These are phyloP conservation scores for Pachysandra terminalis DNA, from an alignment of 164 flowering plant genomes.

Conservation along the genomic window DNA sequence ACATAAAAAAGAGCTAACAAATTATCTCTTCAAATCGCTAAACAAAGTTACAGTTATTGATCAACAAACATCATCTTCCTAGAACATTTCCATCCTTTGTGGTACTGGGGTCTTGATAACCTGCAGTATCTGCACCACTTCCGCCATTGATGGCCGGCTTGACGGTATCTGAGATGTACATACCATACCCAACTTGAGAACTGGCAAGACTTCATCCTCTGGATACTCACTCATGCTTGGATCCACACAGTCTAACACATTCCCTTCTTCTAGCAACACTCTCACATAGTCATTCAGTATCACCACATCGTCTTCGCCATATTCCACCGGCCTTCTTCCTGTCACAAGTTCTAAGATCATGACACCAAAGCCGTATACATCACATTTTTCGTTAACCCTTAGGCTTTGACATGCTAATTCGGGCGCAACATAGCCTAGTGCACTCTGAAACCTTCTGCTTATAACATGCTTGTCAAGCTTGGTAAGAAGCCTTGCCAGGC, in stretches of 20 bases:
- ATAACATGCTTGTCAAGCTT: slow-evolving; percentile 64
- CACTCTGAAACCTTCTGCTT: slow-evolving; percentile 67
- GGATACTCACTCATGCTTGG: slow-evolving; percentile 57
- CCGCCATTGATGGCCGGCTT: slow-evolving; percentile 91
- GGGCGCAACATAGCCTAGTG: slow-evolving; percentile 88
- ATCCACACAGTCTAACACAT: slow-evolving; percentile 77
- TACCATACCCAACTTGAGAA: slow-evolving; percentile 82
- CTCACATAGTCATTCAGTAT: slow-evolving; percentile 71
- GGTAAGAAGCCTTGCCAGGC: slow-evolving; percentile 69
- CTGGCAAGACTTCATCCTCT: slow-evolving; percentile 87
- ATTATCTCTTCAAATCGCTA: not conserved
- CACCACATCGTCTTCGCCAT: slow-evolving; percentile 87
- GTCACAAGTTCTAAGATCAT: slow-evolving; percentile 82
- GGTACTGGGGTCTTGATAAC: slow-evolving; percentile 81
- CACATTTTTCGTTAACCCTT: slow-evolving; percentile 88
- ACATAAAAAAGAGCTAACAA: not conserved
- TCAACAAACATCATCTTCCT: not conserved
- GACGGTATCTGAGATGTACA: slow-evolving; percentile 96
- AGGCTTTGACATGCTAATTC: slow-evolving; percentile 88
- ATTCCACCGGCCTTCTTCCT: slow-evolving; percentile 82
- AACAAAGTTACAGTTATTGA: not conserved
- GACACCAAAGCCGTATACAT: slow-evolving; percentile 76
- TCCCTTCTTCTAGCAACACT: slow-evolving; percentile 75
- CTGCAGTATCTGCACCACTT: slow-evolving; percentile 83
- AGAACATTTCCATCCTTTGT: slow-evolving; percentile 51